Percentiles rank a stretch among this genome's conserved stretches.
Evolutionary conservation across 177 flowering plant genomes (phyloP).

Genomic region (Telopea speciosissima): DNA sequence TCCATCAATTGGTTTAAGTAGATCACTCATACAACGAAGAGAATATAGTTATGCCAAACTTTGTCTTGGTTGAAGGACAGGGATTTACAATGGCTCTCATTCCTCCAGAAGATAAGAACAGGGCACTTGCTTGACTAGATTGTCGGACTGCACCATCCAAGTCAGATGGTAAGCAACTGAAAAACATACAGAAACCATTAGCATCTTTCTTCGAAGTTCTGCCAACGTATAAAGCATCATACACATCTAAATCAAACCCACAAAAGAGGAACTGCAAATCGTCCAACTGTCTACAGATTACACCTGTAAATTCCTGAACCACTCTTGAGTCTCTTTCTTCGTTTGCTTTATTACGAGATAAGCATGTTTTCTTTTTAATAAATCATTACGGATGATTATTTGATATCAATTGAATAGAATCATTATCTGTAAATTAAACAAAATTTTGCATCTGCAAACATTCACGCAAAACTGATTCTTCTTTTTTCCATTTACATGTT

Average conservation of each 20-base stretch:
- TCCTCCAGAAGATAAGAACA: slow-evolving; percentile 78
- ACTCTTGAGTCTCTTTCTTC: background rate
- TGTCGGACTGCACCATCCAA: slow-evolving; percentile 94
- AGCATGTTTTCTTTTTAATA: background rate
- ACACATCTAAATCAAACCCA: background rate
- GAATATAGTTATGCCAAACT: background rate
- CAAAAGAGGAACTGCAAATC: background rate
- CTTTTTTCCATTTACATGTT: background rate
- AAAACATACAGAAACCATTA: slow-evolving; percentile 10
- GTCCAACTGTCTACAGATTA: background rate
- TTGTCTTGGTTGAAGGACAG: background rate
- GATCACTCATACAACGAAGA: background rate
- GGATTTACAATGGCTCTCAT: slow-evolving; percentile 84
- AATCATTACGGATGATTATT: background rate
- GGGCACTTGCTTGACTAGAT: slow-evolving; percentile 68
- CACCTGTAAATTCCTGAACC: background rate
- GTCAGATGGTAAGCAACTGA: slow-evolving; percentile 90
- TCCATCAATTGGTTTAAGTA: background rate
- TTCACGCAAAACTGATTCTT: background rate
- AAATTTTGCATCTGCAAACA: background rate
- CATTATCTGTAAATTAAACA: background rate
- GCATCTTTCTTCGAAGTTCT: background rate
- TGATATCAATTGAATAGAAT: background rate
- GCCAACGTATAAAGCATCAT: background rate
- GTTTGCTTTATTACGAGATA: too few species aligned